A percentile compares a stretch with the other conserved stretches of the same genome.
Conservation (phyloP, 73 alveolate genomes). For the Paramecium tetraurelia region DNA sequence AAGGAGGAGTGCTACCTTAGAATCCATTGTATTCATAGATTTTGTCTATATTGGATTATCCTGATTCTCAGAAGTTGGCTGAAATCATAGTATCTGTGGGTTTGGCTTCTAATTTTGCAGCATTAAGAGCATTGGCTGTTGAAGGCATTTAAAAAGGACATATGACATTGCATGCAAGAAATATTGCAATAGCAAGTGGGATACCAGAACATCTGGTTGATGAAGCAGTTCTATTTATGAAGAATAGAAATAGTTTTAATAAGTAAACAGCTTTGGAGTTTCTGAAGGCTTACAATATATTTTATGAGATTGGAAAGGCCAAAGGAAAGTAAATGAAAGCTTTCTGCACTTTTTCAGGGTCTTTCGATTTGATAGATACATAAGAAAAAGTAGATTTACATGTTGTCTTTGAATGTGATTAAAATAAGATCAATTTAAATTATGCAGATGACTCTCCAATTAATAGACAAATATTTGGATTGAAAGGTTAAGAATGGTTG, state of each 20-base stretch:
- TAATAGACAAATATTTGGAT: conserved; percentile 56
- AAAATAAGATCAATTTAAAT: conserved; percentile 57
- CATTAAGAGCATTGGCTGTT: conserved; percentile 90
- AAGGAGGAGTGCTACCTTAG: conserved; percentile 95
- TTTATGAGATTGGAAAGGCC: conserved; percentile 59
- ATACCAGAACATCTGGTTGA: conserved; percentile 85
- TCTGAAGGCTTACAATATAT: conserved; percentile 82
- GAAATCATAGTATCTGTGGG: conserved; percentile 92
- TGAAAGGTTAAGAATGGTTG: conserved; percentile 73
- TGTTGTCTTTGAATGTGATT: conserved; percentile 64
- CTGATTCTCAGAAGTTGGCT: conserved; percentile 83
- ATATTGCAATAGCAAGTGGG: conserved; percentile 94
- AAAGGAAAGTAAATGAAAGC: conserved; percentile 58
- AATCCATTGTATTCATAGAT: conserved; percentile 83
- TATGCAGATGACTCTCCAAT: conserved; percentile 6
- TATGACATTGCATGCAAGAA: conserved; percentile 95
- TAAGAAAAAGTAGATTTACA: conserved; percentile 55
- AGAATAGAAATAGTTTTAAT: conserved; percentile 77
- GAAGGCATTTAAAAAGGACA: conserved; percentile 98
- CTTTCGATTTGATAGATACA: conserved; percentile 65
- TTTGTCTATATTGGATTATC: conserved; percentile 78
- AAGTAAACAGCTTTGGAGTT: conserved; percentile 86
- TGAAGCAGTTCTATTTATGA: conserved; percentile 95
- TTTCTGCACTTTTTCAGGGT: conserved; percentile 86
- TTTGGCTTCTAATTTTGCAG: conserved; percentile 95